Evolutionary conservation across 495 filamentous ascomycete species (phyloP).

Genomic region (Pseudevernia furfuracea): DNA sequence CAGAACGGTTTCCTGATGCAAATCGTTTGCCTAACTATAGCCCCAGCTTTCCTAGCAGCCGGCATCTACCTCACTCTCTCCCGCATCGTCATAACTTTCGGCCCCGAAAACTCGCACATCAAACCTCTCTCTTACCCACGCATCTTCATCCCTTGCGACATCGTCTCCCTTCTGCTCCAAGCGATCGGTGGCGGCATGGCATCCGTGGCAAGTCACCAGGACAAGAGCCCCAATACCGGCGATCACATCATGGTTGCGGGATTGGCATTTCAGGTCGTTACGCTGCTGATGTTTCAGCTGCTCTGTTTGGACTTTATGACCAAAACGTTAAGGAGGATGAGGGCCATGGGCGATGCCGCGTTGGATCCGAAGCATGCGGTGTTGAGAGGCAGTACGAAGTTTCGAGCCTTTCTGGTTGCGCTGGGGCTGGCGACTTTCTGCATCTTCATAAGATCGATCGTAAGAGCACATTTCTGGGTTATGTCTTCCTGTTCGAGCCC

Average conservation of each 20-base stretch:
- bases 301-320: constrained; percentile 42
- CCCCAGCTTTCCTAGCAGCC: constrained; percentile 55
- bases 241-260: constrained; percentile 63
- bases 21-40: constrained; percentile 56
- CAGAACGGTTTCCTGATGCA: constrained; percentile 52
- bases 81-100: constrained; percentile 46
- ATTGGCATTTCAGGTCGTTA: constrained; percentile 58
- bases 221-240: constrained; percentile 35
- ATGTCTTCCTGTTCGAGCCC: too few relatives aligned
- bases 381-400: neutral
- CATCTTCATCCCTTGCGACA: constrained; percentile 58
- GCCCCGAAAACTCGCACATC: constrained; percentile 44
- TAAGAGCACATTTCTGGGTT: too few relatives aligned
- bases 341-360: neutral
- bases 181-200: constrained; percentile 57
- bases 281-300: constrained; percentile 48
- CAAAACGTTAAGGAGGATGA: constrained; percentile 22
- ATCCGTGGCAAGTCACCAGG: constrained; percentile 37
- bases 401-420: neutral
- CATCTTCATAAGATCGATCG: constrained; percentile 32
- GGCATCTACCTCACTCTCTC: constrained; percentile 57
- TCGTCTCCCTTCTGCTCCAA: constrained; percentile 54
- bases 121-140: constrained; percentile 52
- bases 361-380: neutral
- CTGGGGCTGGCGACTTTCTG: constrained; percentile 21